Percentiles rank a stretch among this genome's conserved stretches.
Evolutionary conservation across 2,329 filamentous ascomycete genomes (phyloP).

Genomic region (Aspergillus sp.): DNA sequence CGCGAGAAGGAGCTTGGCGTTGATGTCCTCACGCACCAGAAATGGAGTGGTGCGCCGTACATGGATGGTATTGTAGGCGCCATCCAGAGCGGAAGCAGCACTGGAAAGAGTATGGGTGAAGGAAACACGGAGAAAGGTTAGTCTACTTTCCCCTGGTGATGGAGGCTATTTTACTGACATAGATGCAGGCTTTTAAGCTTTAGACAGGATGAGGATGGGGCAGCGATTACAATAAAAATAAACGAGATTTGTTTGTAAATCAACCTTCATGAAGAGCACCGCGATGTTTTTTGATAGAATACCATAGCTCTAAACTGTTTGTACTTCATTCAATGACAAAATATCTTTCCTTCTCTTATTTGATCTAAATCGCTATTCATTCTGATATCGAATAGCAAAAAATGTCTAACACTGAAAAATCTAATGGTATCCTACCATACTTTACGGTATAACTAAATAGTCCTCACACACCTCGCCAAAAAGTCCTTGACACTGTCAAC

Average conservation of each 20-base stretch:
- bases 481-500: slow-evolving; percentile 27
- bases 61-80: slow-evolving; percentile 87
- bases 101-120: slow-evolving; percentile 90
- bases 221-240: too few relatives aligned
- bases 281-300: background rate
- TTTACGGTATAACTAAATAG: background rate
- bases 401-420: background rate
- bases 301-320: background rate
- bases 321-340: background rate
- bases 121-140: slow-evolving; percentile 75
- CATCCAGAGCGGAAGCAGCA: slow-evolving; percentile 87
- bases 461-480: slow-evolving; percentile 21
- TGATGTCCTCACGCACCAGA: slow-evolving; percentile 93
- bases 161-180: background rate
- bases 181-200: background rate
- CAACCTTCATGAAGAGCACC: background rate
- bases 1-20: slow-evolving; percentile 87
- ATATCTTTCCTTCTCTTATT: background rate
- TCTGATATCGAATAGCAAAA: background rate
- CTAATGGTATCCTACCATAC: background rate
- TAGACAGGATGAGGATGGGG: background rate
- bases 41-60: slow-evolving; percentile 69
- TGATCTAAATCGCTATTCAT: background rate
- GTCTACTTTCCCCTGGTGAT: slow-evolving; percentile 9
- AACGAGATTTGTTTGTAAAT: background rate